These are phyloP conservation scores for Massarina eburnea DNA, from an alignment of 2,329 filamentous ascomycete species.

Conservation along the genomic window DNA sequence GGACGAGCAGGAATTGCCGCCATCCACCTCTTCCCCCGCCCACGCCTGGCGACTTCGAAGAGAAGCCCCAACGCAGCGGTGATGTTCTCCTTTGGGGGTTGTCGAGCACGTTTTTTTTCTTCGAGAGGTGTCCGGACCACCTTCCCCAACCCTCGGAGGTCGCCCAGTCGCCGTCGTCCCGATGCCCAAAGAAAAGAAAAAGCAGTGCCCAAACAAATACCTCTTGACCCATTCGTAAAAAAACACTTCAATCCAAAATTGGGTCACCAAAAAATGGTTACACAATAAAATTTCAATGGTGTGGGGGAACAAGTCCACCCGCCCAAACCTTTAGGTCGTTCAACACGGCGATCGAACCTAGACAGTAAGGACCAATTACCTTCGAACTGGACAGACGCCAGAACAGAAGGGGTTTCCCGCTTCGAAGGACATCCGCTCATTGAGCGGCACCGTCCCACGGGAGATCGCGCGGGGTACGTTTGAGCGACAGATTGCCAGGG, in stretches of 20 bases:
- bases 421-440: too few relatives aligned
- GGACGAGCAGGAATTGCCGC: conserved; percentile 41
- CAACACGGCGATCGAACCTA: background rate
- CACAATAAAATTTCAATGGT: background rate
- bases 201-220: background rate
- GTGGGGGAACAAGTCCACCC: too few relatives aligned
- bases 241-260: background rate
- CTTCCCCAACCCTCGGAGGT: background rate
- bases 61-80: background rate
- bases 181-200: background rate
- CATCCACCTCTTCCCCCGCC: conserved; percentile 29
- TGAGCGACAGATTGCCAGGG: conserved; percentile 26
- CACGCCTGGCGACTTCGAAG: conserved; percentile 3
- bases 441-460: background rate
- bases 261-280: background rate
- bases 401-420: too few relatives aligned
- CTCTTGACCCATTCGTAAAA: conserved; percentile 3
- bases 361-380: background rate
- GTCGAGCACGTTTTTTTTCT: conserved; percentile 16
- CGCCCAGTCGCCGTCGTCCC: background rate
- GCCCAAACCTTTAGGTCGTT: too few relatives aligned
- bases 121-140: conserved; percentile 5
- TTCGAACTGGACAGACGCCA: too few relatives aligned
- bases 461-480: conserved; percentile 14
- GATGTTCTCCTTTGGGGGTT: conserved; percentile 13